Evolutionary conservation across 2,329 filamentous ascomycete genomes (phyloP).

Genomic region (Fusarium paranaense): DNA sequence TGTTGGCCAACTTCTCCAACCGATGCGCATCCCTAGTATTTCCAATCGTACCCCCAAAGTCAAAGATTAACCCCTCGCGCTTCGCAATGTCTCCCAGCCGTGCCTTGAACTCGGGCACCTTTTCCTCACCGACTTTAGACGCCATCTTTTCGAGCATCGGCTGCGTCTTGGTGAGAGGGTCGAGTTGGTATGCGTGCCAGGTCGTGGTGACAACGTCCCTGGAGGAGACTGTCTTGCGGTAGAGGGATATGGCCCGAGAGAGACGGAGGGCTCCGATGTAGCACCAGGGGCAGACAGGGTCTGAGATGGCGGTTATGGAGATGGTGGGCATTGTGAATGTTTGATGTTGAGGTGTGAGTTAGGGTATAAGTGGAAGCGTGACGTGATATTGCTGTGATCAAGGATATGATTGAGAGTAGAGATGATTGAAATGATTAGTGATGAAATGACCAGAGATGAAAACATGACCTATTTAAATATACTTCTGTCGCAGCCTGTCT

Average conservation of each 20-base stretch:
- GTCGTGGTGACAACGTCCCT: constrained; percentile 77
- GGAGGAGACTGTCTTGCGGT: constrained; percentile 70
- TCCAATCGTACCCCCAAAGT: constrained; percentile 63
- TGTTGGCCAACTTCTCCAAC: constrained; percentile 75
- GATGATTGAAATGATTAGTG: background rate
- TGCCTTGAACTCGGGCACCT: constrained; percentile 66
- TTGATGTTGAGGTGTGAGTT: background rate
- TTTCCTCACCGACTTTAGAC: constrained; percentile 74
- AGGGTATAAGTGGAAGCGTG: background rate
- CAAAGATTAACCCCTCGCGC: constrained; percentile 78
- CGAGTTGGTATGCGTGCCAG: constrained; percentile 86
- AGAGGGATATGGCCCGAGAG: constrained; percentile 75
- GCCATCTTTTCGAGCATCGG: constrained; percentile 65
- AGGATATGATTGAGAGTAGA: no score
- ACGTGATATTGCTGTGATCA: background rate
- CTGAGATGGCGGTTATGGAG: constrained; percentile 82
- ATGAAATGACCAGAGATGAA: background rate
- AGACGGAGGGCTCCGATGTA: constrained; percentile 85
- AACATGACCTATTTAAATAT: background rate
- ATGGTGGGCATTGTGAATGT: constrained; percentile 73
- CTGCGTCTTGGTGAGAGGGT: constrained; percentile 69
- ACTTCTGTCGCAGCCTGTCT: background rate
- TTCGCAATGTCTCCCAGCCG: constrained; percentile 69
- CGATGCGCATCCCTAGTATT: constrained; percentile 61
- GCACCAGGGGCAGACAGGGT: constrained; percentile 84